Conservation (phyloP, 2,329 filamentous ascomycete species). For the Fusarium tuaranense region DNA sequence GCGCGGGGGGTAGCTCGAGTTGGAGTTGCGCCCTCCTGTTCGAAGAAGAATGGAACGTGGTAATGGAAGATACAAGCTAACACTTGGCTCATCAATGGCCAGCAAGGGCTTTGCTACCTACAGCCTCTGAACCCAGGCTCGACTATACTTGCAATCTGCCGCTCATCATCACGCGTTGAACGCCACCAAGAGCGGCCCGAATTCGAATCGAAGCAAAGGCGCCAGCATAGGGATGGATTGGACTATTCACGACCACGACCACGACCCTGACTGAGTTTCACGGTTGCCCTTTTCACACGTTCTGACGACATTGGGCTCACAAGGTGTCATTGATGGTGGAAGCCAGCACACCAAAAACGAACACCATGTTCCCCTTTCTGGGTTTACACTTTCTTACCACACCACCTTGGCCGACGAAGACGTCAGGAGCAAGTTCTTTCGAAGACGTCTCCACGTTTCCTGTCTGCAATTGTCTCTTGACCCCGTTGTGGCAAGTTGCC, state of each 20-base stretch:
- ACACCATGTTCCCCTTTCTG: conserved; percentile 4
- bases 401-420: conserved; percentile 13
- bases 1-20: neutral
- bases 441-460: conserved; percentile 6
- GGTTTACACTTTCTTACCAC: conserved; percentile 9
- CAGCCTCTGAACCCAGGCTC: conserved; percentile 11
- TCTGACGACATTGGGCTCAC: neutral
- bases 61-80: conserved; percentile 1
- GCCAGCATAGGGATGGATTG: neutral
- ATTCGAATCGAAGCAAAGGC: conserved; percentile 12
- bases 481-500: conserved; percentile 21
- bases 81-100: conserved; percentile 9
- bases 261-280: conserved; percentile 9
- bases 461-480: conserved; percentile 4
- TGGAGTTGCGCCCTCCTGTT: conserved; percentile 7
- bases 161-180: conserved; percentile 20
- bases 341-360: conserved; percentile 8
- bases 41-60: conserved; percentile 12
- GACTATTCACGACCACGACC: conserved; percentile 3
- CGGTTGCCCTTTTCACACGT: conserved; percentile 1
- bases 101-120: neutral
- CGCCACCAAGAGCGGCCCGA: conserved; percentile 32
- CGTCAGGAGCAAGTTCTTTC: conserved; percentile 13
- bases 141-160: conserved; percentile 19
- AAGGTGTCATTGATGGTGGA: conserved; percentile 12